phyloP scores from a whole-genome alignment of 2,329 filamentous ascomycete genomes.

The Escovopsis weberi region DNA sequence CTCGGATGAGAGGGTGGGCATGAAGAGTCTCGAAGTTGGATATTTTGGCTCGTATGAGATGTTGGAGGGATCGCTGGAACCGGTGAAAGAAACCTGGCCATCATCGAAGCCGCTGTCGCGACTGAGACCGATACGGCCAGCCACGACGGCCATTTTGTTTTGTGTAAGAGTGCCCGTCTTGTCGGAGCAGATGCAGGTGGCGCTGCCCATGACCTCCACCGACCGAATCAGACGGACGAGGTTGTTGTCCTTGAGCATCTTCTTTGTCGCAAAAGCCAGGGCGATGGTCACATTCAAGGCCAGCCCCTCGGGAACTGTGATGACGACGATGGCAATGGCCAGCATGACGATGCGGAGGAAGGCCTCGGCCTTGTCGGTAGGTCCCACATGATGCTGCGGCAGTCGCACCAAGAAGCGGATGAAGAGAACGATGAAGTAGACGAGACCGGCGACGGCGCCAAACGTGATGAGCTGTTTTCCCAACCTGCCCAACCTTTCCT shows the following conservation, averaged over 20 bases:
- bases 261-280: constrained; percentile 46
- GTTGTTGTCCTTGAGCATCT: constrained; percentile 50
- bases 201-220: constrained; percentile 51
- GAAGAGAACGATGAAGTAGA: constrained; percentile 28
- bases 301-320: constrained; percentile 45
- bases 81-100: constrained; percentile 11
- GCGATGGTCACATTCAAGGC: constrained; percentile 47
- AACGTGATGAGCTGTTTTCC: constrained; percentile 55
- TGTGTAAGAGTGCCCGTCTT: constrained; percentile 53
- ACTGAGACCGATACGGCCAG: constrained; percentile 34
- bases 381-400: constrained; percentile 20
- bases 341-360: constrained; percentile 45
- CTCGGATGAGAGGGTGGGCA: constrained; percentile 18
- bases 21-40: constrained; percentile 15
- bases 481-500: constrained; percentile 61
- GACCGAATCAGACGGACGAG: constrained; percentile 43
- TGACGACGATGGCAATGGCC: constrained; percentile 43
- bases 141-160: constrained; percentile 48
- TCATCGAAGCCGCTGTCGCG: constrained; percentile 21
- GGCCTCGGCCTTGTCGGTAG: constrained; percentile 37
- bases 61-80: neutral
- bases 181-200: constrained; percentile 49
- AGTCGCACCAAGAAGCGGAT: constrained; percentile 24
- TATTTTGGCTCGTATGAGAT: constrained; percentile 8
- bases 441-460: constrained; percentile 23